Base-by-base conservation (phyloP, 176 grass and related monocot species). In the Saccharum spontaneum region DNA sequence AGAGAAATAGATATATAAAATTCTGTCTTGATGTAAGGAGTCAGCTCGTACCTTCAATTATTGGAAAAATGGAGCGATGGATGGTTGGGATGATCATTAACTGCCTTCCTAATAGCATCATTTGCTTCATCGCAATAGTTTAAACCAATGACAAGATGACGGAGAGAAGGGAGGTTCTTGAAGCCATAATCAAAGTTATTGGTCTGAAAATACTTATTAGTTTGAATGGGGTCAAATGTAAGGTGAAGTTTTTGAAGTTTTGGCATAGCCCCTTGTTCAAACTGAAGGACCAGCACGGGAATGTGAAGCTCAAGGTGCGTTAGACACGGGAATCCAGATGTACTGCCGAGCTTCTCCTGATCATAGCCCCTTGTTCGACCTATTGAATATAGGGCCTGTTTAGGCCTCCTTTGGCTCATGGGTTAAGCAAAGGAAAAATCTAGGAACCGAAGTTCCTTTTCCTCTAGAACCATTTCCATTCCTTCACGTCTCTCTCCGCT, bases 171-270 rank as follows among this genome's bases (percentile, higher is more conserved):
- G 18, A 71, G 37, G 20, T 71, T 71, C 10, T 43, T 4, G 0
- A 71, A 71, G 20, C 68, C 37, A 10, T 13, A 71, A 6, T 71
- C 37, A 7, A 71, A 71, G 69, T 0, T 7, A 14, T 23, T 71
- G 1, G n/a, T n/a, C n/a, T n/a, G n/a, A n/a, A n/a, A n/a, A n/a
- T 3, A 4, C 2, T 18, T 3, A 37, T 11, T 5, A n/a, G 4
- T 6, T n/a, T n/a, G 17, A 0, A 0, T 20, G 33, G 3, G 0
- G 4, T 1, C 0, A 4, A 76, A 34, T 0, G 0, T 0, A 38
- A 76, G 46, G 16, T 1, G 13, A 17, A 73, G 23, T 46, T 4
- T 76, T 34, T 37, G 16, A 37, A 76, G 75, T 10, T 77, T 40
- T 11, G 0, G 52, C 75, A 61, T 77, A 38, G 75, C 33, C 18